Base-by-base conservation (phyloP, 768 basidiomycete species). In the Mycena chlorophos region DNA sequence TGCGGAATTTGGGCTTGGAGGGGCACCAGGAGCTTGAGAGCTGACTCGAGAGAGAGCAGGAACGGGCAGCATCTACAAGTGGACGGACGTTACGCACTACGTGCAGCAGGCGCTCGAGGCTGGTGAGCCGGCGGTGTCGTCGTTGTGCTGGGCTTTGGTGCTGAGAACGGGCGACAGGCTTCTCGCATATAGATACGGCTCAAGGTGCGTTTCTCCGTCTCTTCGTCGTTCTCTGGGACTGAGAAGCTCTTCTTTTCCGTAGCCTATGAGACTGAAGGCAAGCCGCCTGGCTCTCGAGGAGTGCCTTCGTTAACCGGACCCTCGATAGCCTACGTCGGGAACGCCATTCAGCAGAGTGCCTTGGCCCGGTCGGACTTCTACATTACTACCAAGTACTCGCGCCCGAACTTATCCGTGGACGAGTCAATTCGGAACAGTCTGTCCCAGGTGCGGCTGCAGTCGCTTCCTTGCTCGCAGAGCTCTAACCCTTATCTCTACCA, bases 141-240 rank as follows among this genome's bases (percentile, higher is more conserved):
- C 40, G 8, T 42, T 20, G 8, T 8, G 14, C 13, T 22, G 13
- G n/a, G 13, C 22, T 20, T 42, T 14, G 5, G 8, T 20, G 40
- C 13, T 42, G 40, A 34, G 8, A 17, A 17, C 8, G 17, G n/a
- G 14, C 22, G 45, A 6, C 45, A 2, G 80, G 80, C 0, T 81
- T 81, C 58, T 67, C 66, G 8, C 80, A 82, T 58, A 69, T 82
- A 20, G 80, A 82, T 63, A 76, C 79, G 12, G 80, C 81, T 2
- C 70, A 73, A 37, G 57, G 79, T 78, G 39, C 16, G 66, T 56
- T 4, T 4, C 38, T 2, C 17, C 5, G 1, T 6, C 12, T n/a
- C 10, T 2, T 28, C 16, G 16, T 45, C 10, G 25, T 16, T 28
- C 40, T 16, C 17, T 8, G 28, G 31, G 29, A 5, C 55, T 53